Base-by-base conservation (phyloP, 2,329 filamentous ascomycete species). In the Pochonia chlamydosporia region DNA sequence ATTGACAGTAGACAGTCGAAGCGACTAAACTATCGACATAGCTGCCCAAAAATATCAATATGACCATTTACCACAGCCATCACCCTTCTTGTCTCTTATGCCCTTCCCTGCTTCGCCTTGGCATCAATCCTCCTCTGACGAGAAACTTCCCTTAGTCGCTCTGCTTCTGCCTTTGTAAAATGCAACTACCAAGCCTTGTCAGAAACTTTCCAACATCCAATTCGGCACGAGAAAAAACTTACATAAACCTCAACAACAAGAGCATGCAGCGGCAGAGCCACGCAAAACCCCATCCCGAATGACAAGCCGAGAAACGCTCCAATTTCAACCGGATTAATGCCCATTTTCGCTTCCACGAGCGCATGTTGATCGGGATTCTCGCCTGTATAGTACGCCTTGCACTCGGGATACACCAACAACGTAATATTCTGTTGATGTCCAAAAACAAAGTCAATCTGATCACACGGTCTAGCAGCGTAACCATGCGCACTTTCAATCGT, bases 241-340 rank as follows among this genome's bases (percentile, higher is more conserved):
- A 73, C 69, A 48, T 76, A 76, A 33, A 72, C 43, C 55, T 78
- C 74, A 1, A 74, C 61, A 0, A 67, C 71, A 30, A 76, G 40
- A 3, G 64, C 66, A 54, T 84, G 79, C 2, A 83, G 40, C 0
- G 66, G 49, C 3, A 80, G 49, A 0, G 75, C 69, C 4, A 82
- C 40, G 74, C 75, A 82, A 1, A 72, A 35, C 0, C 72, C 68
- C 56, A 72, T 67, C 2, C 75, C 78, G 49, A 81, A 82, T 1
- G 53, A 61, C 1, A 73, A 36, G 13, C 70, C 63, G 13, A 81
- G 55, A 0, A 66, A 65, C 1, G 73, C 71, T 0, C 64, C 70
- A 3, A 65, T 41, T 24, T 63, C 54, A 5, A 49, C 52, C 3
- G 57, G 52, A 3, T 50, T 49, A 52, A 61, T 48, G 40, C 55